Evolutionary conservation across 1,139 yeast genomes (phyloP).

Genomic region (Geotrichum candidum): DNA sequence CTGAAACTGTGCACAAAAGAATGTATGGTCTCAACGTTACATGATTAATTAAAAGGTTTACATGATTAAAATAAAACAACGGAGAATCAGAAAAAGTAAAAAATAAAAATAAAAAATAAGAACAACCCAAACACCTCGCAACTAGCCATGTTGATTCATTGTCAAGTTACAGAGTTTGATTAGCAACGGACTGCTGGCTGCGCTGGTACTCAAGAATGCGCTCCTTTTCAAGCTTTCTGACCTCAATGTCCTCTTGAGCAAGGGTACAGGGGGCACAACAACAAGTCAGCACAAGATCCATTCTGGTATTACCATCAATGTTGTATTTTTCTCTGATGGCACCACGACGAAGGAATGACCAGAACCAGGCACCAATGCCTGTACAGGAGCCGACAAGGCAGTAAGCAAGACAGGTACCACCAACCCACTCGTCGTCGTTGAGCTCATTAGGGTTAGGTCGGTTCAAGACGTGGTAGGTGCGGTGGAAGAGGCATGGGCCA

Average conservation of each 20-base stretch:
- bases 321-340: conserved; percentile 4
- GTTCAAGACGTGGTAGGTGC: conserved; percentile 2
- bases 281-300: conserved; percentile 2
- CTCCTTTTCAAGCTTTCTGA: conserved; percentile 1
- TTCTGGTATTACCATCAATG: not conserved
- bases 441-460: not conserved
- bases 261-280: conserved; percentile 10
- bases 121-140: too few species aligned
- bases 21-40: too few species aligned
- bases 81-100: not conserved
- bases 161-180: not conserved
- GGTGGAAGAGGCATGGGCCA: conserved; percentile 8
- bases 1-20: too few species aligned
- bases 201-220: not conserved
- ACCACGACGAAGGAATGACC: conserved; percentile 4
- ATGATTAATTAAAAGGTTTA: too few species aligned
- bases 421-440: not conserved
- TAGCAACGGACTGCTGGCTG: conserved; percentile 2
- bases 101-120: too few species aligned
- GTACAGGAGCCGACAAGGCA: conserved; percentile 1
- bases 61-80: too few species aligned
- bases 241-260: conserved; percentile 12
- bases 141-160: not conserved
- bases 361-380: conserved; percentile 1
- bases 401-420: conserved; percentile 1